Conservation (phyloP, 2,329 filamentous ascomycete species). For the Aspergillus cejpii region DNA sequence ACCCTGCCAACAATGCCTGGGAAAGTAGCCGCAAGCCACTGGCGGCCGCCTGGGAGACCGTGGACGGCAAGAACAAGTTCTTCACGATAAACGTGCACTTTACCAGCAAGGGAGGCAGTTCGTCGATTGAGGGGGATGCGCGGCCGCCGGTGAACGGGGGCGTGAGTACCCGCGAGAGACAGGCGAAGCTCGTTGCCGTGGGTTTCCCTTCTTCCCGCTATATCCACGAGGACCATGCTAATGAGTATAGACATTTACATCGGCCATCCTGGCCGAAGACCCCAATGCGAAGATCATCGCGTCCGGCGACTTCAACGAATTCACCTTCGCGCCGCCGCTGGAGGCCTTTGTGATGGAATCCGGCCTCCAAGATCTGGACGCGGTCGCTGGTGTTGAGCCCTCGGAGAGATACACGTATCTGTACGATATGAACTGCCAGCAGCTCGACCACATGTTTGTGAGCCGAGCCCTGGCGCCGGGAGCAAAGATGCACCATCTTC, state of each 20-base stretch:
- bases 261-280: slow-evolving; percentile 52
- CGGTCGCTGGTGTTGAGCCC: slow-evolving; percentile 46
- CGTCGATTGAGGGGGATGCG: slow-evolving; percentile 58
- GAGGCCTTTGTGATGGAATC: slow-evolving; percentile 49
- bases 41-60: slow-evolving; percentile 57
- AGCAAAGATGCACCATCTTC: slow-evolving; percentile 54
- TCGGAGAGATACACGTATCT: slow-evolving; percentile 64
- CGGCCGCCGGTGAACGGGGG: slow-evolving; percentile 61
- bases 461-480: slow-evolving; percentile 47
- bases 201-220: slow-evolving; percentile 21
- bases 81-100: slow-evolving; percentile 69
- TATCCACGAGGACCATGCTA: neutral
- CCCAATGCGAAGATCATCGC: slow-evolving; percentile 52
- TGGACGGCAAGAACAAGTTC: slow-evolving; percentile 51
- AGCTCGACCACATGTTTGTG: slow-evolving; percentile 64
- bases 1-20: slow-evolving; percentile 56
- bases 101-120: slow-evolving; percentile 59
- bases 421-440: slow-evolving; percentile 62
- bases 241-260: slow-evolving; percentile 46
- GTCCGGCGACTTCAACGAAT: slow-evolving; percentile 69
- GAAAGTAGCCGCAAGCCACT: slow-evolving; percentile 59
- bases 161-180: slow-evolving; percentile 50
- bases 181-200: slow-evolving; percentile 55
- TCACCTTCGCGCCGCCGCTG: slow-evolving; percentile 56
- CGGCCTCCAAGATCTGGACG: slow-evolving; percentile 57